Conservation (phyloP, 805 yeast species). For the Blastobotrys terrestris region DNA sequence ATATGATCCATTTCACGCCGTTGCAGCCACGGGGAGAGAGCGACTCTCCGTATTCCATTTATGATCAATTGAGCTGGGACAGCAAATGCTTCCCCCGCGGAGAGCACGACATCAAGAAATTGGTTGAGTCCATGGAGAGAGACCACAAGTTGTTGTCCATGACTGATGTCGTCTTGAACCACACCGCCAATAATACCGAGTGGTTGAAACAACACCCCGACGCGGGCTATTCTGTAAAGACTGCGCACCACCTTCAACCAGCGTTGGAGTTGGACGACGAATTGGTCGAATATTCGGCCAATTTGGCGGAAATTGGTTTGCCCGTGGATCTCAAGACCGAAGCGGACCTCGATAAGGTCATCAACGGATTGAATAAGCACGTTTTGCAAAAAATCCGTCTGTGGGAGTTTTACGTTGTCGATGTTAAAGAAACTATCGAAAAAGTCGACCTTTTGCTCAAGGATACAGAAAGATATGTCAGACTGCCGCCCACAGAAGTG, state of each 20-base stretch:
- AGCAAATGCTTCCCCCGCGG: slow-evolving; percentile 50
- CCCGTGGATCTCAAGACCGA: slow-evolving; percentile 49
- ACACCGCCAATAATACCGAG: slow-evolving; percentile 82
- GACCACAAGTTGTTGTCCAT: slow-evolving; percentile 63
- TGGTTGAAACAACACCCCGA: slow-evolving; percentile 90
- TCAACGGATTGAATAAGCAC: slow-evolving; percentile 62
- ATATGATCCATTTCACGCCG: slow-evolving; percentile 96
- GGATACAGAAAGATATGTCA: slow-evolving; percentile 17
- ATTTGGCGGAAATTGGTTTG: slow-evolving; percentile 51
- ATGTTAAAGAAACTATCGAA: slow-evolving; percentile 41
- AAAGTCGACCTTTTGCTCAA: slow-evolving; percentile 21
- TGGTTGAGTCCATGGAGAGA: slow-evolving; percentile 45
- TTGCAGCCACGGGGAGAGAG: slow-evolving; percentile 84
- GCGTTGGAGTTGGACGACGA: slow-evolving; percentile 79
- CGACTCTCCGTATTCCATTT: slow-evolving; percentile 88
- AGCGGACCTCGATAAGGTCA: slow-evolving; percentile 52
- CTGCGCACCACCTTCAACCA: slow-evolving; percentile 82
- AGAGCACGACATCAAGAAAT: slow-evolving; percentile 45
- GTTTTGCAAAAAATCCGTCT: slow-evolving; percentile 61
- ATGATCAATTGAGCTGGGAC: slow-evolving; percentile 78
- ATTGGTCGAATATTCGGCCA: slow-evolving; percentile 58
- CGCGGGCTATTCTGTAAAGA: slow-evolving; percentile 74
- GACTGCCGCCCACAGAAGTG: slow-evolving; percentile 43
- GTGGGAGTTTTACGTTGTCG: slow-evolving; percentile 85
- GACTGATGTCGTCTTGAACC: slow-evolving; percentile 92